These are phyloP conservation scores for Vaccinium vitisidaea DNA, from an alignment of 148 eudicot genomes.

Conservation along the genomic window DNA sequence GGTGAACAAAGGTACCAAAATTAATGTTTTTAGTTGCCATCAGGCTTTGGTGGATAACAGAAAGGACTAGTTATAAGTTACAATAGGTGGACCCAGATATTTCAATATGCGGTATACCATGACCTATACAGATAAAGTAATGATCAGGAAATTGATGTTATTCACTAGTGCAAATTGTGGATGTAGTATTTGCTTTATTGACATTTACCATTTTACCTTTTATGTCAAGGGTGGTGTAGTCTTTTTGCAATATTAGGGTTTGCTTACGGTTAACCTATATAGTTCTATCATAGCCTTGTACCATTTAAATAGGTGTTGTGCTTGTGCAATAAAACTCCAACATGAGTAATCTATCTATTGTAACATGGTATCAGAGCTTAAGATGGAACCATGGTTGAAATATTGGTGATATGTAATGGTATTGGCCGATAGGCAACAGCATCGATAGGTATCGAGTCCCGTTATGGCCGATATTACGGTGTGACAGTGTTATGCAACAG, in stretches of 20 bases:
- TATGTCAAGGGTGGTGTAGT: background rate
- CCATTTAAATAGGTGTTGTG: background rate
- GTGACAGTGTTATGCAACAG: no score
- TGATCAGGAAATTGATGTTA: background rate
- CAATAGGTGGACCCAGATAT: background rate
- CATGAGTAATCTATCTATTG: background rate
- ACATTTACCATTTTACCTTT: background rate
- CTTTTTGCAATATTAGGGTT: background rate
- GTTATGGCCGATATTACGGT: no score
- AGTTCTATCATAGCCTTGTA: background rate
- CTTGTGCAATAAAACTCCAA: background rate
- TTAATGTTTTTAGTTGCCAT: background rate
- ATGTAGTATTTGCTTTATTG: background rate
- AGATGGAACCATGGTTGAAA: background rate
- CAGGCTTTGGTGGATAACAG: constrained; percentile 1
- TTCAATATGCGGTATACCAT: background rate
- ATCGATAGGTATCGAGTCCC: no score
- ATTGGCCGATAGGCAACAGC: no score
- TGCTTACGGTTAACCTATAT: background rate
- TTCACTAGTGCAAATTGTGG: background rate
- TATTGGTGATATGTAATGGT: no score
- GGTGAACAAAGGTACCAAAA: constrained; percentile 11
- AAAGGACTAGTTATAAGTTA: background rate
- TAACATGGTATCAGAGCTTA: background rate
- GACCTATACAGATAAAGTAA: background rate